phyloP scores from a whole-genome alignment of 2,329 filamentous ascomycete genomes.

The Pseudodiploospora longispora region DNA sequence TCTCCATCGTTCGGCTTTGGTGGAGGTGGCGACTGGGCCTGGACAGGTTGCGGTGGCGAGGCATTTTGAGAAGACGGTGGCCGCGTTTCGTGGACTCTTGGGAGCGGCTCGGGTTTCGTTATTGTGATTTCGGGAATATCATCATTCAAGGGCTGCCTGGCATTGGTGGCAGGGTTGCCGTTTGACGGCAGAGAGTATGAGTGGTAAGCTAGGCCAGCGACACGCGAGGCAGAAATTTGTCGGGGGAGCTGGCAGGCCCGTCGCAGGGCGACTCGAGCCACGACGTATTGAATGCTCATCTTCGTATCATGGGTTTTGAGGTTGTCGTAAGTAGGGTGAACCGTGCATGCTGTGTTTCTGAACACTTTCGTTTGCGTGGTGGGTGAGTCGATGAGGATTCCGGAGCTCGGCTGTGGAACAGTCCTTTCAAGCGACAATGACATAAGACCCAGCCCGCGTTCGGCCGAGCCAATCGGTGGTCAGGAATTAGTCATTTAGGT shows the following conservation, averaged over 20 bases:
- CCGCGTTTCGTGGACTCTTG: constrained; percentile 46
- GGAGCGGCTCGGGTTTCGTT: constrained; percentile 35
- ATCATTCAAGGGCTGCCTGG: constrained; percentile 27
- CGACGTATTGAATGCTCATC: constrained; percentile 37
- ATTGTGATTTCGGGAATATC: constrained; percentile 40
- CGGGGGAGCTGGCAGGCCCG: constrained; percentile 31
- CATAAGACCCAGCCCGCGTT: constrained; percentile 10
- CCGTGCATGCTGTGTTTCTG: constrained; percentile 3
- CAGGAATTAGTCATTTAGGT: constrained; percentile 8
- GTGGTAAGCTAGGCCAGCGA: constrained; percentile 35
- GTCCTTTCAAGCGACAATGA: constrained; percentile 5
- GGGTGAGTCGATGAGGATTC: constrained; percentile 5
- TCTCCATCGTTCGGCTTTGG: constrained; percentile 48
- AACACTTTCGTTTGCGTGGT: constrained; percentile 1
- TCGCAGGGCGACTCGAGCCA: constrained; percentile 33
- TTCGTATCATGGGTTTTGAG: constrained; percentile 16
- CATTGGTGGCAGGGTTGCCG: constrained; percentile 22
- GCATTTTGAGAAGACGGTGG: constrained; percentile 26
- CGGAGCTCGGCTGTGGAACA: constrained; percentile 6
- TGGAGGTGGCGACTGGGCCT: constrained; percentile 11
- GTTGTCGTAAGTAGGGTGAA: background rate
- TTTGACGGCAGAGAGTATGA: constrained; percentile 42
- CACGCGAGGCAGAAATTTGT: constrained; percentile 31
- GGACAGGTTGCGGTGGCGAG: constrained; percentile 11
- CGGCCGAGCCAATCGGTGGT: constrained; percentile 15